phyloP scores from a whole-genome alignment of 2,329 filamentous ascomycete genomes.

The Penicillium italicum region DNA sequence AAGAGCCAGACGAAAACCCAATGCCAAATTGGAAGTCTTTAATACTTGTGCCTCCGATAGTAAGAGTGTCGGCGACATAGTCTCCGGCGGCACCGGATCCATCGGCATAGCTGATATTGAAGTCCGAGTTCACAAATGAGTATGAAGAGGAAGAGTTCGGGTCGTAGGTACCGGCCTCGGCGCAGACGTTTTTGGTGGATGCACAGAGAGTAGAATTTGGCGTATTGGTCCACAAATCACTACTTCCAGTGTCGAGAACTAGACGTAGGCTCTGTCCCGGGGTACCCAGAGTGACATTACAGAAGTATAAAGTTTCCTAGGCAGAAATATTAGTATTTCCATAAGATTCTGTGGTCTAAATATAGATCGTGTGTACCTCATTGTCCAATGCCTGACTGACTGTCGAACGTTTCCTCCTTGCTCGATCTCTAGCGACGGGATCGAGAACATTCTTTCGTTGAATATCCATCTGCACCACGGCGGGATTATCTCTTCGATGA shows the following conservation, averaged over 20 bases:
- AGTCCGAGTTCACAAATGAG: slow-evolving; percentile 66
- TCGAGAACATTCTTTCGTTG: slow-evolving; percentile 47
- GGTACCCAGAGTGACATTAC: slow-evolving; percentile 57
- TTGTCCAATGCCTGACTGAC: slow-evolving; percentile 53
- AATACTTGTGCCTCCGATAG: slow-evolving; percentile 49
- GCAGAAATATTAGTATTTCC: background rate
- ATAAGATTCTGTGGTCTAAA: background rate
- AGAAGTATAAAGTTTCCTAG: slow-evolving; percentile 56
- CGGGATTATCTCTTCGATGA: slow-evolving; percentile 37
- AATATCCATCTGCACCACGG: slow-evolving; percentile 51
- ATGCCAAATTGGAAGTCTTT: slow-evolving; percentile 57
- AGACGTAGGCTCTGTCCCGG: slow-evolving; percentile 54
- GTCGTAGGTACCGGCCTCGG: slow-evolving; percentile 50
- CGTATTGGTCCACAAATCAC: slow-evolving; percentile 60
- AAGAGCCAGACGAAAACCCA: slow-evolving; percentile 54
- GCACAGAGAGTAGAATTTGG: slow-evolving; percentile 49
- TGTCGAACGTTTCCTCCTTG: slow-evolving; percentile 41
- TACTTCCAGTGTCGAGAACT: slow-evolving; percentile 61
- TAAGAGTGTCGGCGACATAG: slow-evolving; percentile 72
- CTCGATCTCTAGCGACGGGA: slow-evolving; percentile 46
- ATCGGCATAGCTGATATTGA: slow-evolving; percentile 87
- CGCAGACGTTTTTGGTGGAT: slow-evolving; percentile 41
- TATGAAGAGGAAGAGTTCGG: slow-evolving; percentile 69
- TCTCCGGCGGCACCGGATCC: slow-evolving; percentile 73
- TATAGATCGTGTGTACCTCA: slow-evolving; percentile 38